These are phyloP conservation scores for Agarophyton chilense DNA, from an alignment of 23 red algal genomes.

Conservation along the genomic window DNA sequence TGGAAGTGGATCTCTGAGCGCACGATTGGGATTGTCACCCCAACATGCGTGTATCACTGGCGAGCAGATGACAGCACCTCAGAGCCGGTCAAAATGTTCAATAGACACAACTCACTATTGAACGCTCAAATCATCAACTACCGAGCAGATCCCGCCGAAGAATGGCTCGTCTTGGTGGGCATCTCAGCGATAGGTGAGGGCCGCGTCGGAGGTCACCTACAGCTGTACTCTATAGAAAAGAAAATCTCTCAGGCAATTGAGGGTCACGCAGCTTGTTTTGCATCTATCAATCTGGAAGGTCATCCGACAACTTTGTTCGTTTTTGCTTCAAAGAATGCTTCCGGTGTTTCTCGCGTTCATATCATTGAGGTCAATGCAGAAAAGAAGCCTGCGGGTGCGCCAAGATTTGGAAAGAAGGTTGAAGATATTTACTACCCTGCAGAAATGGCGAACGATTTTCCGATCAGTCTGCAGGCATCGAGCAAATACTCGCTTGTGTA, in stretches of 20 bases:
- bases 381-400: slow-evolving; percentile 93
- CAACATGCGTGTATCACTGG: slow-evolving; percentile 91
- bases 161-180: slow-evolving; percentile 96
- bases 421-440: slow-evolving; percentile 89
- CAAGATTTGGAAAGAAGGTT: slow-evolving; percentile 91
- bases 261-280: slow-evolving; percentile 96
- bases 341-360: slow-evolving; percentile 76
- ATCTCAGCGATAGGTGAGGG: slow-evolving; percentile 81
- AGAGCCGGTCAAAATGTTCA: slow-evolving; percentile 93
- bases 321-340: slow-evolving; percentile 85
- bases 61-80: slow-evolving; percentile 63
- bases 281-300: slow-evolving; percentile 68
- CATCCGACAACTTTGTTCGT: slow-evolving; percentile 83
- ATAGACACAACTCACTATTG: slow-evolving; percentile 82
- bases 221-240: slow-evolving; percentile 91
- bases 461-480: slow-evolving; percentile 87
- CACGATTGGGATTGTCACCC: slow-evolving; percentile 92
- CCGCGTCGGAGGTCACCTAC: slow-evolving; percentile 84
- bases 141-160: slow-evolving; percentile 76
- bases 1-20: slow-evolving; percentile 93
- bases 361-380: slow-evolving; percentile 95
- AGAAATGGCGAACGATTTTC: slow-evolving; percentile 85
- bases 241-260: slow-evolving; percentile 93
- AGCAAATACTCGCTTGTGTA: slow-evolving; percentile 81
- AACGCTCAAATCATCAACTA: slow-evolving; percentile 96